Evolutionary conservation across 352 stramenopile species (phyloP).

Genomic region (Phytopythium mirpurense): DNA sequence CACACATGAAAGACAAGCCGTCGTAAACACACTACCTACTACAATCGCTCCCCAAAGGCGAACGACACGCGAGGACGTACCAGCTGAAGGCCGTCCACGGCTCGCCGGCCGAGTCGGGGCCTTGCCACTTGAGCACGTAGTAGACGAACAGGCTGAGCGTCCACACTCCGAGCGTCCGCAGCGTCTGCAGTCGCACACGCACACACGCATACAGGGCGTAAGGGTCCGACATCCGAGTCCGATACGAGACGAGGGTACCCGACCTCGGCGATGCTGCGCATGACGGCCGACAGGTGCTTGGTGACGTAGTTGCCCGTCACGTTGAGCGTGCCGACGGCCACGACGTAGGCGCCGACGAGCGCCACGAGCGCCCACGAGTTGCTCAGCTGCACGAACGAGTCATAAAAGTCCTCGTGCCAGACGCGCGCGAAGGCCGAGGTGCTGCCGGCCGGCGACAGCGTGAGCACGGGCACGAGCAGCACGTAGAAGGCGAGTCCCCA

Average conservation of each 20-base stretch:
- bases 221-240: too few species aligned
- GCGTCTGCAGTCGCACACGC: too few species aligned
- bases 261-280: constrained; percentile 80
- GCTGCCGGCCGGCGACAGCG: constrained; percentile 34
- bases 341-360: constrained; percentile 58
- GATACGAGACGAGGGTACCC: background rate
- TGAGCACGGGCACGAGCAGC: constrained; percentile 60
- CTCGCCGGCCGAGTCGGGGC: constrained; percentile 49
- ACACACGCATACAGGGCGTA: too few species aligned
- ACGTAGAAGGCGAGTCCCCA: constrained; percentile 85
- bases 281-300: constrained; percentile 80
- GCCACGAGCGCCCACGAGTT: constrained; percentile 57
- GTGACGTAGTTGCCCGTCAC: constrained; percentile 83
- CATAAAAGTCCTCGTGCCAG: constrained; percentile 79
- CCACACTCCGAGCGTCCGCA: constrained; percentile 76
- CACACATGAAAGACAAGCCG: background rate
- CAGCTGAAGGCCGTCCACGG: constrained; percentile 70
- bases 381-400: constrained; percentile 69
- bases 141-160: constrained; percentile 71
- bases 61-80: too few species aligned
- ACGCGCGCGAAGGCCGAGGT: constrained; percentile 56
- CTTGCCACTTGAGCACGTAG: constrained; percentile 73
- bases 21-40: too few species aligned
- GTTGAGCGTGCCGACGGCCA: constrained; percentile 76
- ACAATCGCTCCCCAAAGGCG: too few species aligned